phyloP scores from a whole-genome alignment of 2,329 filamentous ascomycete species.

The Tolypocladium cylindrosporum region DNA sequence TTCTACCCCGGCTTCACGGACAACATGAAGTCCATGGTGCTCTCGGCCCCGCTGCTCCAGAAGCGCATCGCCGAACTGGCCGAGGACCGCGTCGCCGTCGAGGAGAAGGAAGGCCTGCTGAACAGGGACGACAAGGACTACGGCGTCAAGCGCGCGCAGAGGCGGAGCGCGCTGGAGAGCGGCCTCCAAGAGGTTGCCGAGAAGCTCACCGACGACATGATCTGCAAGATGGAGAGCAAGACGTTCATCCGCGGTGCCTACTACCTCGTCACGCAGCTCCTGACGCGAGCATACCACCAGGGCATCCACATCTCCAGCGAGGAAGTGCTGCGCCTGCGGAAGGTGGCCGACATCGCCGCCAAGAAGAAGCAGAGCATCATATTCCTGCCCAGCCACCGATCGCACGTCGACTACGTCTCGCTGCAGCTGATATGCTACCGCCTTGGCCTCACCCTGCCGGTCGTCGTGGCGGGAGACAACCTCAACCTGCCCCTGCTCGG shows the following conservation, averaged over 20 bases:
- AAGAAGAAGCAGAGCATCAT: conserved; percentile 91
- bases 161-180: conserved; percentile 56
- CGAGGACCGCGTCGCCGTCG: conserved; percentile 60
- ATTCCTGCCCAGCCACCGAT: conserved; percentile 88
- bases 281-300: conserved; percentile 91
- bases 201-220: conserved; percentile 87
- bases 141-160: conserved; percentile 36
- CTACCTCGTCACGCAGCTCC: conserved; percentile 75
- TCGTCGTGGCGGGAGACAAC: conserved; percentile 92
- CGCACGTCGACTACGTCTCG: conserved; percentile 93
- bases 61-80: conserved; percentile 68
- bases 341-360: conserved; percentile 72
- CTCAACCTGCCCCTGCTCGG: conserved; percentile 89
- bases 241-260: conserved; percentile 87
- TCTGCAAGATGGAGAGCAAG: conserved; percentile 97
- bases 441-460: conserved; percentile 76
- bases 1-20: conserved; percentile 91
- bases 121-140: conserved; percentile 45
- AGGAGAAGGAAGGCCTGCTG: conserved; percentile 65
- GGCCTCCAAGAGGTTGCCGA: conserved; percentile 74
- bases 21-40: conserved; percentile 70
- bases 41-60: conserved; percentile 67
- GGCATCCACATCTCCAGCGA: conserved; percentile 94
- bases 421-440: conserved; percentile 94
- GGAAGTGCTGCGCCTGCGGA: conserved; percentile 74